These are phyloP conservation scores for Fusarium illudens DNA, from an alignment of 2,329 filamentous ascomycete genomes.

Conservation along the genomic window DNA sequence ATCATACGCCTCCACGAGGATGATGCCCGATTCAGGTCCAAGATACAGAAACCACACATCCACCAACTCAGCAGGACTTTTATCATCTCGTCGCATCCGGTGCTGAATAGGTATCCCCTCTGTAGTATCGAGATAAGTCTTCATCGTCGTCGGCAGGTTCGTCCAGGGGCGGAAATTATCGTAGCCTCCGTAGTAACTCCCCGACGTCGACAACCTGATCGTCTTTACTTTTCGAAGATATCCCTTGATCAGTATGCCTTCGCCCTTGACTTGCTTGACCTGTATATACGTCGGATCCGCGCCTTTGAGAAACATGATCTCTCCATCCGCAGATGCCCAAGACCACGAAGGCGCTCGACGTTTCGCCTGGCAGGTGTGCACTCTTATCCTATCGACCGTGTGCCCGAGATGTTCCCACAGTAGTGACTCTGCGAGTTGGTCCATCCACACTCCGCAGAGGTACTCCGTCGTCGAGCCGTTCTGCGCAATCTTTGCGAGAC, in stretches of 20 bases:
- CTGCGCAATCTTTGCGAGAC: neutral
- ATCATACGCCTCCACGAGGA: neutral
- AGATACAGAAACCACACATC: neutral
- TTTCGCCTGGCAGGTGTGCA: neutral
- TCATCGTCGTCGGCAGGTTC: neutral
- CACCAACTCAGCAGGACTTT: neutral
- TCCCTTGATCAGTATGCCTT: neutral
- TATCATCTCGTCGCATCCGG: neutral
- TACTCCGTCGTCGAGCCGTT: neutral
- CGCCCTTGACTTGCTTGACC: neutral
- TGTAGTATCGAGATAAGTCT: neutral
- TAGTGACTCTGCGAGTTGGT: neutral
- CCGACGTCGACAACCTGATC: neutral
- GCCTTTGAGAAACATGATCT: neutral
- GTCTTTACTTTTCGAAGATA: neutral
- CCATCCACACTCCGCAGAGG: neutral
- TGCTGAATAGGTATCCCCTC: neutral
- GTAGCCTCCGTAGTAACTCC: neutral
- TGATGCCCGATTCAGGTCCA: neutral
- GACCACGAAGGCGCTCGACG: neutral
- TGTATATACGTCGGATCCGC: neutral
- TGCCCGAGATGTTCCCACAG: neutral
- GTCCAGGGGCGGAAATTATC: neutral
- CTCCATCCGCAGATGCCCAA: neutral
- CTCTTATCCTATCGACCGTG: neutral